Base-by-base conservation (phyloP, 306 rosid species). In the Cercis canadensis region DNA sequence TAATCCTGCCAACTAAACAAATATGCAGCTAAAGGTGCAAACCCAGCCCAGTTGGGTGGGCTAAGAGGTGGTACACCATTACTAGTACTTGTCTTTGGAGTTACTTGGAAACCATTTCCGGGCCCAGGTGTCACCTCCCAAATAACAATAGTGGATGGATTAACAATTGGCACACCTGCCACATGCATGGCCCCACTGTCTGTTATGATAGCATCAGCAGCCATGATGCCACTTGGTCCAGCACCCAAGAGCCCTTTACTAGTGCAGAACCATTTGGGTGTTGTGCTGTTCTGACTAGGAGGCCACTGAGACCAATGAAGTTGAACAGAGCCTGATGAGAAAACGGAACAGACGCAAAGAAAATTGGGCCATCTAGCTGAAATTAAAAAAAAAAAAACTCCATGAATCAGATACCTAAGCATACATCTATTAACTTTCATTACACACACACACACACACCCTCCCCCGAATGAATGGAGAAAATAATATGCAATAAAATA, bases 121-220 rank as follows among this genome's bases (percentile, higher is more conserved):
- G 94, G 88, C 69, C 99, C 99, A 74, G 99, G 99, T 72, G 96
- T 83, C 62, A 94, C 97, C 91, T 94, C 97, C 99, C 99, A 94
- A 60, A 94, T 96, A 68, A 94, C 99, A 29, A 94, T 96, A 55
- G 99, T 94, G 57, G 99, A 94, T 58, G 99, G 99, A 63, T 94
- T 94, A 75, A 94, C 96, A 45, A 89, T 94, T 61, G 99, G 99
- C 75, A 94, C 97, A 51, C 99, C 99, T 52, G 99, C 99, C 31
- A 94, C 97, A 52, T 94, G 99, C 99, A 94, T 87, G 70, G 99
- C 95, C 58, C 97, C 99, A 73, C 88, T 86, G 63, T 91, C 99
- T 54, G 99, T 91, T 72, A 94, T 87, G 77, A 94, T 94, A 58
- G 96, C 99, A 83, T 94, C 99, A 75, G 97, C 99, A 51, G 96